A percentile compares a stretch with the other conserved stretches of the same genome.
Conservation (phyloP, 352 stramenopile genomes). For the Pythium pectinolyticum region DNA sequence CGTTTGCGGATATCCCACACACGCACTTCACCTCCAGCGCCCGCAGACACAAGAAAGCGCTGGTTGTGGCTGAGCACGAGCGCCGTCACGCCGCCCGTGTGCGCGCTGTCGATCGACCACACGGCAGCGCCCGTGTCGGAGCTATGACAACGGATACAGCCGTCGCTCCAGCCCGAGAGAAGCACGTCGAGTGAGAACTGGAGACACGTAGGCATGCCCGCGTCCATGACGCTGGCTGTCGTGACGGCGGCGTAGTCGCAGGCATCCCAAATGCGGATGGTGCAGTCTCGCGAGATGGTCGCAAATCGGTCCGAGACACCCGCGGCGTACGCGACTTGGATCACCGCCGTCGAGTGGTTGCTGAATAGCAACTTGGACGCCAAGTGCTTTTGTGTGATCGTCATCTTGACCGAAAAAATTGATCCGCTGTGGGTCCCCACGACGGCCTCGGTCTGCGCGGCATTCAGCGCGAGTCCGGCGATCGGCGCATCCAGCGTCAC, state of each 20-base stretch:
- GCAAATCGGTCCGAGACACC: slow-evolving; percentile 88
- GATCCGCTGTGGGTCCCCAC: slow-evolving; percentile 76
- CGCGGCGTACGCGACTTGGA: slow-evolving; percentile 77
- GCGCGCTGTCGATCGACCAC: slow-evolving; percentile 90
- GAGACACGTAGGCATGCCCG: slow-evolving; percentile 67
- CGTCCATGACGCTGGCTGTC: slow-evolving; percentile 52
- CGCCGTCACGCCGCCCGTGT: slow-evolving; percentile 88
- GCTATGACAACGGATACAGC: slow-evolving; percentile 85
- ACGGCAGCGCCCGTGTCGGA: slow-evolving; percentile 78
- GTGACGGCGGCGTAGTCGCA: slow-evolving; percentile 83
- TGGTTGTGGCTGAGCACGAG: slow-evolving; percentile 90
- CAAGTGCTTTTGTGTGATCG: slow-evolving; percentile 23
- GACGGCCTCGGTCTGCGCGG: slow-evolving; percentile 61
- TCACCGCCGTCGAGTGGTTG: slow-evolving; percentile 79
- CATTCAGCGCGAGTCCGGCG: slow-evolving; percentile 54
- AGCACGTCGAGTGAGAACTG: slow-evolving; percentile 88
- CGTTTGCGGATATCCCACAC: slow-evolving; percentile 93
- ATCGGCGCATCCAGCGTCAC: slow-evolving; percentile 70
- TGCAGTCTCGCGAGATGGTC: slow-evolving; percentile 85
- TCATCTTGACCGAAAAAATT: slow-evolving; percentile 64
- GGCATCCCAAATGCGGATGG: slow-evolving; percentile 89
- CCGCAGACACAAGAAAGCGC: slow-evolving; percentile 82
- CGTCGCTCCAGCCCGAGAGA: slow-evolving; percentile 90
- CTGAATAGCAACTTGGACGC: slow-evolving; percentile 59
- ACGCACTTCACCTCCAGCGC: slow-evolving; percentile 83